A percentile compares a stretch with the other conserved stretches of the same genome.
Evolutionary conservation across 495 filamentous ascomycete species (phyloP).

Genomic region (Neurospora hispaniola): DNA sequence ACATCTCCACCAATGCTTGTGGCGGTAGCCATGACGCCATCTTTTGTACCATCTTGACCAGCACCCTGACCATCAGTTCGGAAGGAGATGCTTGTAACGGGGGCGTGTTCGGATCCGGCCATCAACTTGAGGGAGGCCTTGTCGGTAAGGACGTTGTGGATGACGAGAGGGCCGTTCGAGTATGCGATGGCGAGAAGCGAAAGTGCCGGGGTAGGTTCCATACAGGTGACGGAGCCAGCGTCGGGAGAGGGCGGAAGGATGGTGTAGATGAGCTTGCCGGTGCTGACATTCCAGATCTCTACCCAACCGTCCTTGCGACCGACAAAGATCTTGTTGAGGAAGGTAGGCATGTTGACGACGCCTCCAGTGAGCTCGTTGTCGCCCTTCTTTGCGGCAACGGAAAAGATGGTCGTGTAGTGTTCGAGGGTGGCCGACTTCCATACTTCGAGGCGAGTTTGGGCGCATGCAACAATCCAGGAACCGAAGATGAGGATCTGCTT

Average conservation of each 20-base stretch:
- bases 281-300: slow-evolving; percentile 95
- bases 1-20: slow-evolving; percentile 66
- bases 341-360: slow-evolving; percentile 79
- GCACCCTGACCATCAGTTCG: slow-evolving; percentile 85
- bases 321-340: slow-evolving; percentile 88
- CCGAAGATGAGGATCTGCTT: slow-evolving; percentile 74
- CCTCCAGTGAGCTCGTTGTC: slow-evolving; percentile 56
- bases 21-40: slow-evolving; percentile 80
- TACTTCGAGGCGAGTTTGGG: slow-evolving; percentile 64
- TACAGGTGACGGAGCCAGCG: slow-evolving; percentile 65
- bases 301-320: slow-evolving; percentile 79
- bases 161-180: slow-evolving; percentile 60
- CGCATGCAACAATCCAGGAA: slow-evolving; percentile 80
- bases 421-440: slow-evolving; percentile 81
- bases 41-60: slow-evolving; percentile 68
- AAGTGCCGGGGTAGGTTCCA: slow-evolving; percentile 72
- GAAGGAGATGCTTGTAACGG: slow-evolving; percentile 77
- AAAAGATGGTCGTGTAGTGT: slow-evolving; percentile 73
- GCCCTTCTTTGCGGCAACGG: slow-evolving; percentile 33
- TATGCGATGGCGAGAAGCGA: slow-evolving; percentile 85
- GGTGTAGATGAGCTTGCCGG: slow-evolving; percentile 78
- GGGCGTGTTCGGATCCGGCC: slow-evolving; percentile 41
- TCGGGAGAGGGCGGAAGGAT: slow-evolving; percentile 57
- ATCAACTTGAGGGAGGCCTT: slow-evolving; percentile 57
- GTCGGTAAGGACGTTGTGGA: slow-evolving; percentile 73